Conservation (phyloP, 2,329 filamentous ascomycete species). For the Colletotrichum salicis region DNA sequence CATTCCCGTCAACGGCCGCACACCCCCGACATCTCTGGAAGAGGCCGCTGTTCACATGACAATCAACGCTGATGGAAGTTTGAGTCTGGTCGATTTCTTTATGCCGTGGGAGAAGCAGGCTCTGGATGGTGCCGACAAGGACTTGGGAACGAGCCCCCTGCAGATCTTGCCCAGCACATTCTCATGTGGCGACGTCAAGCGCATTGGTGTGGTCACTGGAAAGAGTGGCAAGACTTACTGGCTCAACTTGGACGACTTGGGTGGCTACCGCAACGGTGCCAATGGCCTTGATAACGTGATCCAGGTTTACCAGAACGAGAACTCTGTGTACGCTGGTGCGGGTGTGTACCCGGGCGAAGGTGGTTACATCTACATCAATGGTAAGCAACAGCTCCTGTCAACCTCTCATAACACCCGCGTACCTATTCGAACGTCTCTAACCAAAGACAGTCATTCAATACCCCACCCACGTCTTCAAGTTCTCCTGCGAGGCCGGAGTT, state of each 20-base stretch:
- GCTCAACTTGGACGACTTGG: slow-evolving; percentile 53
- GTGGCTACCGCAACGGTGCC: slow-evolving; percentile 51
- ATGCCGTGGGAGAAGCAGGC: slow-evolving; percentile 63
- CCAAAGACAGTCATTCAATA: slow-evolving; percentile 57
- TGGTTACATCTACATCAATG: slow-evolving; percentile 60
- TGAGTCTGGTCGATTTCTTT: slow-evolving; percentile 62
- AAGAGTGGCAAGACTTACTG: slow-evolving; percentile 63
- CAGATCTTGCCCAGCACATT: slow-evolving; percentile 57
- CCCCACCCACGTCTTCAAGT: slow-evolving; percentile 67
- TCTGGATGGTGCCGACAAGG: slow-evolving; percentile 61
- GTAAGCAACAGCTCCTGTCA: not conserved
- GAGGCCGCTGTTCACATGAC: slow-evolving; percentile 58
- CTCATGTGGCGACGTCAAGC: slow-evolving; percentile 53
- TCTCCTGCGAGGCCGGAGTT: slow-evolving; percentile 61
- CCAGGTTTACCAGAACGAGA: slow-evolving; percentile 55
- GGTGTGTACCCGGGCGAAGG: slow-evolving; percentile 61
- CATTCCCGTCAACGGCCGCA: slow-evolving; percentile 50
- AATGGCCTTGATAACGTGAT: slow-evolving; percentile 54
- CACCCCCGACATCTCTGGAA: slow-evolving; percentile 54
- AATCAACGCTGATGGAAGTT: slow-evolving; percentile 51
- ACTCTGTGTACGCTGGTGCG: slow-evolving; percentile 58
- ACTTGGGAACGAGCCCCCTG: slow-evolving; percentile 59
- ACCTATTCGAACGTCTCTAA: not conserved
- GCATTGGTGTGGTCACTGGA: slow-evolving; percentile 61
- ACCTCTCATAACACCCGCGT: not conserved